phyloP scores from a whole-genome alignment of 2,329 filamentous ascomycete genomes.

The Fusarium xylarioides region DNA sequence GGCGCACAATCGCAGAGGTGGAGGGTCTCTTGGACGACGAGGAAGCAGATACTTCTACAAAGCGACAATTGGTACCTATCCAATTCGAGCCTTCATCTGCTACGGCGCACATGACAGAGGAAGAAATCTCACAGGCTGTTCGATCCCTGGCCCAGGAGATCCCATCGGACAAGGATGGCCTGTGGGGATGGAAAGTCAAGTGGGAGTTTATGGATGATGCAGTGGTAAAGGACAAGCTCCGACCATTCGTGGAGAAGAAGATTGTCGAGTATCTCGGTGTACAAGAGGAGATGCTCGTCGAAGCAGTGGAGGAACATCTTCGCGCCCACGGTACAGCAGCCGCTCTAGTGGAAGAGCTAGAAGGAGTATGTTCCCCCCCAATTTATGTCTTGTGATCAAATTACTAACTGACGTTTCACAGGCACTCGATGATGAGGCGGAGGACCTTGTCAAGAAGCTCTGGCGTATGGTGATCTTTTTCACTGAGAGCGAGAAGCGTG shows the following conservation, averaged over 20 bases:
- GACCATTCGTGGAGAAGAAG: conserved; percentile 97
- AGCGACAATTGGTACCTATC: conserved; percentile 82
- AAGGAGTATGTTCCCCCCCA: conserved; percentile 69
- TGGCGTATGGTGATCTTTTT: conserved; percentile 99
- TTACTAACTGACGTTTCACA: conserved; percentile 48
- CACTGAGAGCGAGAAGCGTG: conserved; percentile 91
- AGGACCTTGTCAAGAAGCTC: conserved; percentile 92
- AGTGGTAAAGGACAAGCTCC: conserved; percentile 84
- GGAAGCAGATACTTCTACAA: conserved; percentile 77
- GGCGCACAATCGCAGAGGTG: conserved; percentile 90
- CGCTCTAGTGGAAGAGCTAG: conserved; percentile 84
- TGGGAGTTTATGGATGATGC: conserved; percentile 90
- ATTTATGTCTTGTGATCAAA: not conserved
- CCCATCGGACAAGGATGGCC: conserved; percentile 81
- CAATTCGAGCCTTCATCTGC: conserved; percentile 78
- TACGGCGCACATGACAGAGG: conserved; percentile 75
- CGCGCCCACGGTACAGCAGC: conserved; percentile 78
- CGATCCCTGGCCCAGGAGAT: conserved; percentile 88
- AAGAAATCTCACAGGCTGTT: conserved; percentile 85
- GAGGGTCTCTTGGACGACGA: conserved; percentile 96
- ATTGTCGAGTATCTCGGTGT: conserved; percentile 96
- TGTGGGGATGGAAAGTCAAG: conserved; percentile 93
- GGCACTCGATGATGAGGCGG: conserved; percentile 93
- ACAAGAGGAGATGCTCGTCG: conserved; percentile 94
- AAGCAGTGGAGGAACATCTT: conserved; percentile 89